phyloP scores from a whole-genome alignment of 257 asterid genomes.

The Capsicum pubescens region DNA sequence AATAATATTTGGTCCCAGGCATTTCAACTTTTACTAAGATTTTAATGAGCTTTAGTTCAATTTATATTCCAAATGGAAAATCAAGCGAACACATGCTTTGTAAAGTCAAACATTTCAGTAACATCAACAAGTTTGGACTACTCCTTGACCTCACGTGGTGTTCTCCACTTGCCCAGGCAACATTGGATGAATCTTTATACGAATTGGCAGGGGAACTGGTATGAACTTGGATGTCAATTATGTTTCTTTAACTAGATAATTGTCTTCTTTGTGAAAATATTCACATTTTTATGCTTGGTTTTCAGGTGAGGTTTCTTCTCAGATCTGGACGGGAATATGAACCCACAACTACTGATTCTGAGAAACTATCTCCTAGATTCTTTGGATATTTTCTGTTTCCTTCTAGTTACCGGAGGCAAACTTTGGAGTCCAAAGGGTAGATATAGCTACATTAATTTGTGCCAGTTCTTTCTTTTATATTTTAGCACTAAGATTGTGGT shows the following conservation, averaged over 20 bases:
- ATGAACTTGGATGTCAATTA: constrained; percentile 34
- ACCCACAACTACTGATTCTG: constrained; percentile 66
- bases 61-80: neutral
- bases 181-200: constrained; percentile 89
- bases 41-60: constrained; percentile 5
- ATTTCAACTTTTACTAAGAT: constrained; percentile 15
- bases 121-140: neutral
- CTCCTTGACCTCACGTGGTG: constrained; percentile 16
- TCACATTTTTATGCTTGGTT: constrained; percentile 23
- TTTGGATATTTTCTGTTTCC: constrained; percentile 89
- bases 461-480: neutral
- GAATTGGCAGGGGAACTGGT: constrained; percentile 99
- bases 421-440: constrained; percentile 77
- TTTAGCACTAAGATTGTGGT: neutral
- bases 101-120: constrained; percentile 19
- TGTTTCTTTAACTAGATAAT: constrained; percentile 31
- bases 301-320: constrained; percentile 91
- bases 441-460: constrained; percentile 16
- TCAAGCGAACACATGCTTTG: neutral
- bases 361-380: constrained; percentile 82
- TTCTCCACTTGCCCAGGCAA: constrained; percentile 69
- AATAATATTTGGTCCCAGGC: constrained; percentile 18
- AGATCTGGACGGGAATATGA: constrained; percentile 98
- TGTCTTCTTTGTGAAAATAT: constrained; percentile 27
- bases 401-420: constrained; percentile 77